A percentile compares a stretch with the other conserved stretches of the same genome.
Evolutionary conservation across 1,139 yeast genomes (phyloP).

Genomic region (Suhomyces anneliseae): DNA sequence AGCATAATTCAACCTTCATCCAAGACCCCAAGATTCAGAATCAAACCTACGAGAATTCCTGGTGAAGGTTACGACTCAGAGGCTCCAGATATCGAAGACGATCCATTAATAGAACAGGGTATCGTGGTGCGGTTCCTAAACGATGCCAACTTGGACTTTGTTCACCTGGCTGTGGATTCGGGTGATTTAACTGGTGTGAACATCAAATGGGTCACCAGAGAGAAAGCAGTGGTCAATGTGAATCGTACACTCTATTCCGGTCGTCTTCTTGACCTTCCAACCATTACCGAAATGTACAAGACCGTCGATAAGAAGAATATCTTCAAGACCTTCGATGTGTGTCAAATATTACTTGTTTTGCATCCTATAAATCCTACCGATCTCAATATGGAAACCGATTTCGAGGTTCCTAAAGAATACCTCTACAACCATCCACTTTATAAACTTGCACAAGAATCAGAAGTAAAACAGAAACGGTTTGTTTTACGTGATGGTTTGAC

Average conservation of each 20-base stretch:
- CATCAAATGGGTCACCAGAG: conserved; percentile 78
- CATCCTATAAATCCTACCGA: conserved; percentile 53
- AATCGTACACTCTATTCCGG: conserved; percentile 71
- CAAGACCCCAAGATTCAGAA: conserved; percentile 58
- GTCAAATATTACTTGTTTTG: conserved; percentile 81
- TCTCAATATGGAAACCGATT: conserved; percentile 39
- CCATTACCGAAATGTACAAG: conserved; percentile 83
- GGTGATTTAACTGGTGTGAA: conserved; percentile 76
- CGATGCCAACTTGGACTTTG: conserved; percentile 73
- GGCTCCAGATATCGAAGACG: conserved; percentile 94
- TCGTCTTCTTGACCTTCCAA: conserved; percentile 84
- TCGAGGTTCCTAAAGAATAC: conserved; percentile 41
- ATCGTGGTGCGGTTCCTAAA: conserved; percentile 76
- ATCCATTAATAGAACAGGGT: conserved; percentile 88
- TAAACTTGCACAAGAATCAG: conserved; percentile 40
- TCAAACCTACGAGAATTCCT: conserved; percentile 81
- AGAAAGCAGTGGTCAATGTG: conserved; percentile 67
- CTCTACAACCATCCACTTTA: conserved; percentile 48
- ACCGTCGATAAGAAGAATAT: conserved; percentile 88
- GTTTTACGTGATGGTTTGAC: conserved; percentile 79
- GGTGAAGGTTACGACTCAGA: conserved; percentile 98
- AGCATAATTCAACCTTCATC: conserved; percentile 6
- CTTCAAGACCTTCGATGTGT: conserved; percentile 81
- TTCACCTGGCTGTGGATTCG: conserved; percentile 76
- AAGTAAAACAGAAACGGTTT: conserved; percentile 41